Conservation (phyloP, 345 rosid genomes). For the Erodium maritimum region DNA sequence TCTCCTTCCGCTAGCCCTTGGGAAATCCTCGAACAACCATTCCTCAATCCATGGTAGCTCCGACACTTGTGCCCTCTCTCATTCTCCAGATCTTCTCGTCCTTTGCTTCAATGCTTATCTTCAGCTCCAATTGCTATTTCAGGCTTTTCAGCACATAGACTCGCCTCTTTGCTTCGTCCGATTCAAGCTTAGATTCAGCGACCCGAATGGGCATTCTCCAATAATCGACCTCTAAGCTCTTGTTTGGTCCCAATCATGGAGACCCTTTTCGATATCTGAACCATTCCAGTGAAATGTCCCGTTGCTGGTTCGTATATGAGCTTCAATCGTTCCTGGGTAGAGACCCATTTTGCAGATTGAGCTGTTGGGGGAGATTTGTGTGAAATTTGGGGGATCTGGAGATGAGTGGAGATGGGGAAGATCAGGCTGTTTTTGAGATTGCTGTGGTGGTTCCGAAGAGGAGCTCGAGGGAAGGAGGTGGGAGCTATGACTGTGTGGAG, state of each 20-base stretch:
- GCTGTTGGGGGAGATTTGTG: too few species aligned
- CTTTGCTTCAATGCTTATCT: background rate
- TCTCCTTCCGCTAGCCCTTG: too few species aligned
- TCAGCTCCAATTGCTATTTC: background rate
- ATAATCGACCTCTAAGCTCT: too few species aligned
- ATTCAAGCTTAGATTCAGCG: background rate
- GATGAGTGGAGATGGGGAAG: slow-evolving; percentile 47
- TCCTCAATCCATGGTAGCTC: background rate
- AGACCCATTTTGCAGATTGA: background rate
- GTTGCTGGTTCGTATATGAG: too few species aligned
- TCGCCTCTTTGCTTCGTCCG: too few species aligned
- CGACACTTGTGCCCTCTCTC: background rate
- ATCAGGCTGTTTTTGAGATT: slow-evolving; percentile 47
- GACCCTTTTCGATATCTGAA: background rate
- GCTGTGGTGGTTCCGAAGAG: slow-evolving; percentile 62
- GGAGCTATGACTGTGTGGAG: slow-evolving; percentile 42
- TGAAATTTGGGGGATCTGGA: slow-evolving; percentile 13
- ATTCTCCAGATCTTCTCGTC: too few species aligned
- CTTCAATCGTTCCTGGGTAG: too few species aligned
- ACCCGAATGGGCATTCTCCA: background rate
- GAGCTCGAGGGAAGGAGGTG: slow-evolving; percentile 26
- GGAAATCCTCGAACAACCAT: too few species aligned
- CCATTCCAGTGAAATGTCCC: background rate
- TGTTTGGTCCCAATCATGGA: background rate
- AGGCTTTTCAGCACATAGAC: background rate